These are phyloP conservation scores for Xylaria sp. DNA, from an alignment of 2,329 filamentous ascomycete genomes.

Conservation along the genomic window DNA sequence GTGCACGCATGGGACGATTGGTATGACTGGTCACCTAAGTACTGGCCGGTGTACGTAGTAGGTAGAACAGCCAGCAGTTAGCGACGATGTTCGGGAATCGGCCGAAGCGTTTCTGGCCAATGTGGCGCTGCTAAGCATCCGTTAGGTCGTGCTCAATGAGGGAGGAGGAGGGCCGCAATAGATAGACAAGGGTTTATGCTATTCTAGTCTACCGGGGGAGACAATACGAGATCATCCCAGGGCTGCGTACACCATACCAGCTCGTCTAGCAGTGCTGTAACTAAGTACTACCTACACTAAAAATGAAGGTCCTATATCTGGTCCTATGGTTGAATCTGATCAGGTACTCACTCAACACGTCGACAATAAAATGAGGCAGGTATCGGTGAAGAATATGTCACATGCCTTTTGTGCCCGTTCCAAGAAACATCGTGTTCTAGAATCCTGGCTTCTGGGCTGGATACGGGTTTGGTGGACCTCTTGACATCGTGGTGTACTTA, in stretches of 20 bases:
- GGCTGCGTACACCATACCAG: no score
- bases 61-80: not conserved
- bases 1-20: not conserved
- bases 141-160: not conserved
- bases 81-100: not conserved
- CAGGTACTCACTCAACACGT: not conserved
- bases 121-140: not conserved
- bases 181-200: not conserved
- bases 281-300: no score
- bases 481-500: not conserved
- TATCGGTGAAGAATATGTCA: slow-evolving; percentile 11
- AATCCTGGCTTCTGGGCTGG: slow-evolving; percentile 14
- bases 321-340: no score
- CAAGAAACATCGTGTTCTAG: slow-evolving; percentile 18
- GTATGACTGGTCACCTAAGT: no score
- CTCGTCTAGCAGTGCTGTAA: not conserved
- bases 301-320: no score
- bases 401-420: not conserved
- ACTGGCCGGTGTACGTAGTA: no score
- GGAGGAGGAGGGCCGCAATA: not conserved
- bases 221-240: not conserved
- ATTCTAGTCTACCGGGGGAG: no score
- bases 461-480: slow-evolving; percentile 5
- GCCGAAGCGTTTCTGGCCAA: not conserved
- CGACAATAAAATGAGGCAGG: not conserved